Conservation (phyloP, 371 early-diverging fungal genomes). For the Apophysomyces elegans region DNA sequence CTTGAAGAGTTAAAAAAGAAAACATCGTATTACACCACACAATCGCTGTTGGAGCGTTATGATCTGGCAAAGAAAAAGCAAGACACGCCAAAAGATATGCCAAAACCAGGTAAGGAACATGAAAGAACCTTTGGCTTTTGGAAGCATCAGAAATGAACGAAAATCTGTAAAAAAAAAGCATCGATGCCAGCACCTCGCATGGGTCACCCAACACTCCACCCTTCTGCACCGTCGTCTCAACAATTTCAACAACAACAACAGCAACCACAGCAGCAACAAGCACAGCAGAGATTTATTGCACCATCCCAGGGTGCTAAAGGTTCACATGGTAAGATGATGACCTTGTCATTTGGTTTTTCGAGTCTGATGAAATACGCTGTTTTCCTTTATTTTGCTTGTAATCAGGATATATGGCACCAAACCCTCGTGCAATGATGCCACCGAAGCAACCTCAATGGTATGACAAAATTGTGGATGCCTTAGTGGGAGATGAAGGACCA, state of each 20-base stretch:
- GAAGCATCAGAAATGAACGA: neutral
- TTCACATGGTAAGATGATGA: constrained; percentile 13
- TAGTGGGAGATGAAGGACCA: constrained; percentile 86
- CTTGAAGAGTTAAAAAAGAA: constrained; percentile 87
- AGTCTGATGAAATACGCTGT: neutral
- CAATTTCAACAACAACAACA: constrained; percentile 11
- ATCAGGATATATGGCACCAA: neutral
- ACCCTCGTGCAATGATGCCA: constrained; percentile 4
- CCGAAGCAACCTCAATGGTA: constrained; percentile 63
- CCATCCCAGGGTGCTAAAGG: neutral
- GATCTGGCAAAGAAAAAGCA: constrained; percentile 52
- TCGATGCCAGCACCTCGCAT: constrained; percentile 17
- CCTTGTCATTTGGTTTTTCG: neutral
- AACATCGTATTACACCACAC: constrained; percentile 82
- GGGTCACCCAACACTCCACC: neutral
- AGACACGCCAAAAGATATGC: constrained; percentile 16
- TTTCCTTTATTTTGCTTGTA: constrained; percentile 14
- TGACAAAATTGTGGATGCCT: constrained; percentile 83
- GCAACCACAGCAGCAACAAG: constrained; percentile 19
- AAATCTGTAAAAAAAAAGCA: constrained; percentile 10
- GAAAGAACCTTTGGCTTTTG: neutral
- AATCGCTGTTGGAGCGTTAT: constrained; percentile 87
- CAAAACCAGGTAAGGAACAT: constrained; percentile 16
- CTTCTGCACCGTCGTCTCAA: constrained; percentile 6
- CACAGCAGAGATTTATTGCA: too few species aligned